Evolutionary conservation across 1,284 basidiomycete species (phyloP).

Genomic region (Leccinum fuscescens): DNA sequence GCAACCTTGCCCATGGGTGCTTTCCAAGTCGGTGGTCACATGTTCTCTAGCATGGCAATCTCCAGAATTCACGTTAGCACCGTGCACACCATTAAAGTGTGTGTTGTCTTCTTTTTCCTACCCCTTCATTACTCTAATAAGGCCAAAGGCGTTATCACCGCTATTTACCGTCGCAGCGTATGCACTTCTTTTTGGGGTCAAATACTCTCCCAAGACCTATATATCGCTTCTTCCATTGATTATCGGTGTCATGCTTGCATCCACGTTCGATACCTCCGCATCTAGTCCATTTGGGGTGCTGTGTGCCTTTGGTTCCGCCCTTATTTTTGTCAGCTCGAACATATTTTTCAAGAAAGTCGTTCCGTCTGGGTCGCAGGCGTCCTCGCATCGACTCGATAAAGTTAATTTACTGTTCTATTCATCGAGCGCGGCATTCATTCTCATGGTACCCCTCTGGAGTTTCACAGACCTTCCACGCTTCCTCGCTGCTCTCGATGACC

Average conservation of each 20-base stretch:
- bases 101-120: conserved; percentile 17
- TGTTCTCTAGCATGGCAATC: conserved; percentile 96
- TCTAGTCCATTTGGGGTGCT: conserved; percentile 82
- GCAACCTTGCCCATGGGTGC: conserved; percentile 90
- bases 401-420: conserved; percentile 96
- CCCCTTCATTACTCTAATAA: conserved; percentile 8
- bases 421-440: conserved; percentile 87
- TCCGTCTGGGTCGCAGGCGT: conserved; percentile 58
- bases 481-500: conserved; percentile 43
- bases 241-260: conserved; percentile 95
- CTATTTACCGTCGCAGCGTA: conserved; percentile 97
- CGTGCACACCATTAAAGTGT: conserved; percentile 97
- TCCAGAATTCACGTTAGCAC: conserved; percentile 95
- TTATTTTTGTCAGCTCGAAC: conserved; percentile 97
- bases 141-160: conserved; percentile 83
- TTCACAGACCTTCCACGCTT: conserved; percentile 80
- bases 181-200: conserved; percentile 87
- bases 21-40: conserved; percentile 96
- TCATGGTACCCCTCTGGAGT: conserved; percentile 94
- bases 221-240: conserved; percentile 93
- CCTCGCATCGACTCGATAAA: conserved; percentile 88
- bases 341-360: conserved; percentile 99
- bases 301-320: conserved; percentile 90
- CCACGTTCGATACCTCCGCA: conserved; percentile 87
- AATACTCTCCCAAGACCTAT: conserved; percentile 91